These are phyloP conservation scores for Theileria sp. DNA, from an alignment of 169 alveolate genomes.

Conservation along the genomic window DNA sequence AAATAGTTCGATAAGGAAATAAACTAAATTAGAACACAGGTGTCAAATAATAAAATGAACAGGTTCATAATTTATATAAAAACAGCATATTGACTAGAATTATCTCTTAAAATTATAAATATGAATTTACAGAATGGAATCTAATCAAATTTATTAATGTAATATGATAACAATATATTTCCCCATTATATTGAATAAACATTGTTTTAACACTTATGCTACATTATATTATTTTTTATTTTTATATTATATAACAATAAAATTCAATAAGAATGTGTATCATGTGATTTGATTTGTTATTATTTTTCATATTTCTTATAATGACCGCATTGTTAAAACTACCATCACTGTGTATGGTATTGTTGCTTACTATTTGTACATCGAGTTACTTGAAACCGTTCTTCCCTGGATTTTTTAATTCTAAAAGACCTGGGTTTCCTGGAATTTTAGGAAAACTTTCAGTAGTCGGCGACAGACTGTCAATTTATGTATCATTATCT, in stretches of 20 bases:
- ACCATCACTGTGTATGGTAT: constrained; percentile 87
- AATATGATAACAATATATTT: neutral
- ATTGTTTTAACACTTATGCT: neutral
- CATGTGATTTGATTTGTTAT: neutral
- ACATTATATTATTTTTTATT: neutral
- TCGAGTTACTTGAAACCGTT: constrained; percentile 88
- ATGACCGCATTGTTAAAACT: constrained; percentile 93
- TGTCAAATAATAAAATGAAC: neutral
- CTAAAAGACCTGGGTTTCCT: constrained; percentile 85
- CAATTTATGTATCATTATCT: constrained; percentile 88
- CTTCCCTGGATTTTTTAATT: constrained; percentile 85
- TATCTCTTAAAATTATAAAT: neutral
- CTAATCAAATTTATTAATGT: neutral
- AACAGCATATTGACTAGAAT: neutral
- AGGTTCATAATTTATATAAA: neutral
- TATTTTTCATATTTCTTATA: neutral
- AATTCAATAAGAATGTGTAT: neutral
- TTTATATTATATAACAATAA: neutral
- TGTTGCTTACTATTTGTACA: constrained; percentile 90
- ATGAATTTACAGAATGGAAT: neutral
- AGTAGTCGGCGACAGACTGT: constrained; percentile 93
- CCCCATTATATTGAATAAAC: constrained; percentile 14
- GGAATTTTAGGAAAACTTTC: constrained; percentile 94
- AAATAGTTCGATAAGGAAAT: neutral
- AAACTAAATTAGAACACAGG: neutral